A percentile compares a stretch with the other conserved stretches of the same genome.
These are phyloP conservation scores for Aspergillus sp. DNA, from an alignment of 2,329 filamentous ascomycete species.

Conservation along the genomic window DNA sequence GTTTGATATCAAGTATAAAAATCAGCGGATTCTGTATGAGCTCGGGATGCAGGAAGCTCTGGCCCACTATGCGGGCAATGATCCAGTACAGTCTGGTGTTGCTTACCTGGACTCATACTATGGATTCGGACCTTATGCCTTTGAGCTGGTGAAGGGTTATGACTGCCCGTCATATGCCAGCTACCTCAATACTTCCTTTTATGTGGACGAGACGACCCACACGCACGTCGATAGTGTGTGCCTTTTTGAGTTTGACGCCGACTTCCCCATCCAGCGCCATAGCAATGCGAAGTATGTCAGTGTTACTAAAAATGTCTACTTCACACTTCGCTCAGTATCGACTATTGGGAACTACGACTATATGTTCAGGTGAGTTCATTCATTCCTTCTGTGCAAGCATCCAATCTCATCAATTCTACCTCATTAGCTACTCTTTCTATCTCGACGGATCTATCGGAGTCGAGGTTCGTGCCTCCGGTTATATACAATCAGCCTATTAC, in stretches of 20 bases:
- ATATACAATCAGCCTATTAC: constrained; percentile 13
- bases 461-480: constrained; percentile 11
- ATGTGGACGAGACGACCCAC: constrained; percentile 14
- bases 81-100: constrained; percentile 10
- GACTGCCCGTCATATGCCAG: constrained; percentile 27
- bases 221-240: constrained; percentile 14
- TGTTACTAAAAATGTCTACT: constrained; percentile 13
- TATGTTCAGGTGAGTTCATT: constrained; percentile 3
- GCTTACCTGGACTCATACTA: constrained; percentile 13
- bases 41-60: constrained; percentile 10
- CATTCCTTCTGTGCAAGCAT: background rate
- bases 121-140: constrained; percentile 11
- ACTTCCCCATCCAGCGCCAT: constrained; percentile 9
- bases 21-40: constrained; percentile 11
- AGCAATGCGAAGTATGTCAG: constrained; percentile 5
- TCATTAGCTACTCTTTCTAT: constrained; percentile 12
- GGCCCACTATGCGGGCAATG: constrained; percentile 12
- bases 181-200: constrained; percentile 26
- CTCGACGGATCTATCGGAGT: constrained; percentile 13
- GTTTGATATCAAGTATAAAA: constrained; percentile 11
- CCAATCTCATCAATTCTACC: background rate
- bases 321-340: constrained; percentile 12
- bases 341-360: constrained; percentile 16
- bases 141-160: constrained; percentile 22
- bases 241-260: constrained; percentile 12